Conservation (phyloP, 2,329 filamentous ascomycete genomes). For the Cladosporium sp. region DNA sequence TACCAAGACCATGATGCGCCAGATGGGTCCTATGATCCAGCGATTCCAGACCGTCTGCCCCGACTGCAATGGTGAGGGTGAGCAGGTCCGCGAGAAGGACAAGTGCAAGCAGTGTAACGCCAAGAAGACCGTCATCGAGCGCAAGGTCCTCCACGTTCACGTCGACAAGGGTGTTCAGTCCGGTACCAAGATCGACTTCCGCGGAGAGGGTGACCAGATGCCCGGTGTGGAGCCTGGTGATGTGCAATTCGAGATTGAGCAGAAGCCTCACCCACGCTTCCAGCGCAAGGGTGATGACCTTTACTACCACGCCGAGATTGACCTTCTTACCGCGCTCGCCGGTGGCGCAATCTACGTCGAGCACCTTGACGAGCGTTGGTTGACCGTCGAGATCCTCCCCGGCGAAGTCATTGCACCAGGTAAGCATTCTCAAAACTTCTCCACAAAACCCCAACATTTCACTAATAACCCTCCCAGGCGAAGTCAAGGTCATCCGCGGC, state of each 20-base stretch:
- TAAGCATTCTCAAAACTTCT: slow-evolving; percentile 47
- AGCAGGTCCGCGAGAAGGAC: slow-evolving; percentile 95
- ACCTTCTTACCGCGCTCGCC: slow-evolving; percentile 88
- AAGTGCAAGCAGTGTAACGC: slow-evolving; percentile 93
- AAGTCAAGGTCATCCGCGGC: slow-evolving; percentile 88
- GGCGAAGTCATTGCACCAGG: slow-evolving; percentile 92
- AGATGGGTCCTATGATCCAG: slow-evolving; percentile 99
- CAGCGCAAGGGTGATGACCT: slow-evolving; percentile 94
- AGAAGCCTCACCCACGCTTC: slow-evolving; percentile 96
- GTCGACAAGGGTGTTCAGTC: slow-evolving; percentile 91
- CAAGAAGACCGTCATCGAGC: slow-evolving; percentile 97
- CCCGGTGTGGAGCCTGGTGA: slow-evolving; percentile 91
- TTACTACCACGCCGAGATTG: slow-evolving; percentile 91
- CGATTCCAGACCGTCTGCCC: slow-evolving; percentile 99
- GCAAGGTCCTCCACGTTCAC: slow-evolving; percentile 97
- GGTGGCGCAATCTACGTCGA: slow-evolving; percentile 89
- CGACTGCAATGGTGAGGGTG: slow-evolving; percentile 95
- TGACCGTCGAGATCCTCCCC: slow-evolving; percentile 86
- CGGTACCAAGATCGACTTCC: slow-evolving; percentile 95
- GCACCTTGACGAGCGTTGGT: slow-evolving; percentile 95
- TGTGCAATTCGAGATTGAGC: slow-evolving; percentile 97
- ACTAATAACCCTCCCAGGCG: slow-evolving; percentile 50
- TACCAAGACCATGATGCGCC: slow-evolving; percentile 99
- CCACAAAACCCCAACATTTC: not conserved
- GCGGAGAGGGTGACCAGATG: slow-evolving; percentile 92